Evolutionary conservation across 2,329 filamentous ascomycete genomes (phyloP), one percentile per base, ranked within the genome.

Genomic region (Talaromyces pinophilus): DNA sequence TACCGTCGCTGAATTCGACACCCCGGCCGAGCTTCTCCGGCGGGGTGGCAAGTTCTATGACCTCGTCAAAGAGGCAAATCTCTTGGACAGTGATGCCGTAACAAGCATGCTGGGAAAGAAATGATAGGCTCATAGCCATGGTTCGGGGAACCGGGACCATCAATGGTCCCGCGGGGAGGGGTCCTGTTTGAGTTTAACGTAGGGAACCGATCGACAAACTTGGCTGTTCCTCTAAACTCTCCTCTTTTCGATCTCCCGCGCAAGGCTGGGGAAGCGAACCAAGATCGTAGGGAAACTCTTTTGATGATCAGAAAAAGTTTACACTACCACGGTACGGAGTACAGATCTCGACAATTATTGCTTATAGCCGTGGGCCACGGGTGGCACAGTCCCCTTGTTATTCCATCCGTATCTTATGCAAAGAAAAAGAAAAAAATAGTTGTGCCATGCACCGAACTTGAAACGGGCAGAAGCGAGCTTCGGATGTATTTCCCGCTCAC

Each of bases 1-100:
- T 52, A 87, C 88, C 73, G 93, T 99, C 50, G 90, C 89, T 60
- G 95, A 99, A 78, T 99, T 97, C 78, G 95, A 96, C 78, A 92
- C 89, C 6, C 95, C 95, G 1, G 83, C 87, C 46, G 88, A 90
- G 69, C 83, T 99, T 66, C 87, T 97, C 69, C 88, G 88, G 78
- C 85, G 85, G 74, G 87, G 88, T 75, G 92, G 94, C 1, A 79
- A 92, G 62, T 99, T 99, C 78, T 92, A 95, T 80, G 90, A 93
- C 66, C 83, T 99, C 59, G 95, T 97, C 68, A 93, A 90, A 80
- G 93, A 99, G 81, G 92, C 94, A 3, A 93, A 93, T 48, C 82
- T 99, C 68, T 79, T 90, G 65, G 82, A 85, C 54, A 74, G 73
- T 62, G 81, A 83, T 54, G 78, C 76, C 64, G 74, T 70, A 68